Conservation (phyloP, 164 flowering plant species). For the Stephania japonica region DNA sequence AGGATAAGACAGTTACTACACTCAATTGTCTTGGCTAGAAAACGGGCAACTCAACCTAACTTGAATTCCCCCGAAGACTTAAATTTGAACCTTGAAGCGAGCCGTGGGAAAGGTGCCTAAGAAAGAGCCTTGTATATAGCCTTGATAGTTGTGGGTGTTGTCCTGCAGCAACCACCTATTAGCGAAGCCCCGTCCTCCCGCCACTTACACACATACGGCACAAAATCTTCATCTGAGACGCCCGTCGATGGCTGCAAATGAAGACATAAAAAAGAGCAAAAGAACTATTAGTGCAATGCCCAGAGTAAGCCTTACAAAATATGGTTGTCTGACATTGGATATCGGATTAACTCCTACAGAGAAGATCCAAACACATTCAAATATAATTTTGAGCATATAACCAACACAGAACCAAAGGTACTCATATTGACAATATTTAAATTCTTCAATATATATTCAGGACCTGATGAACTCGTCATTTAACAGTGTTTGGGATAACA, state of each 20-base stretch:
- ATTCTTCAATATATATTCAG: not conserved
- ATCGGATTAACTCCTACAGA: not conserved
- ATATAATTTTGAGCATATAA: no score
- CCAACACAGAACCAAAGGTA: no score
- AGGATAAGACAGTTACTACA: not conserved
- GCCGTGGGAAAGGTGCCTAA: slow-evolving; percentile 10
- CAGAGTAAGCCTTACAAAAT: not conserved
- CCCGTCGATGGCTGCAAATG: slow-evolving; percentile 63
- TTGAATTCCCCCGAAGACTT: not conserved
- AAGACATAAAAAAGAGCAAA: not conserved
- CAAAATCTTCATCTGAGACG: slow-evolving; percentile 61
- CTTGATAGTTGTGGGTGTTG: slow-evolving; percentile 75
- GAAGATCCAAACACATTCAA: no score
- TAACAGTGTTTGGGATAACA: not conserved
- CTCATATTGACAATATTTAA: no score
- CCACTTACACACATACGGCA: slow-evolving; percentile 71
- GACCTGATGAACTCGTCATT: not conserved
- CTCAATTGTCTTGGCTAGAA: not conserved
- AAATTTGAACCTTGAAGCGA: not conserved
- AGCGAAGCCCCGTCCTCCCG: slow-evolving; percentile 70
- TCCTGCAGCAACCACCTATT: slow-evolving; percentile 93
- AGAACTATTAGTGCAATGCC: not conserved
- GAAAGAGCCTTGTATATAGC: slow-evolving; percentile 50
- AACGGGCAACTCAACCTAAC: not conserved
- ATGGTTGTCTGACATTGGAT: not conserved